Base-by-base conservation (phyloP, 2,329 filamentous ascomycete species). In the Thielaviopsis musarum region DNA sequence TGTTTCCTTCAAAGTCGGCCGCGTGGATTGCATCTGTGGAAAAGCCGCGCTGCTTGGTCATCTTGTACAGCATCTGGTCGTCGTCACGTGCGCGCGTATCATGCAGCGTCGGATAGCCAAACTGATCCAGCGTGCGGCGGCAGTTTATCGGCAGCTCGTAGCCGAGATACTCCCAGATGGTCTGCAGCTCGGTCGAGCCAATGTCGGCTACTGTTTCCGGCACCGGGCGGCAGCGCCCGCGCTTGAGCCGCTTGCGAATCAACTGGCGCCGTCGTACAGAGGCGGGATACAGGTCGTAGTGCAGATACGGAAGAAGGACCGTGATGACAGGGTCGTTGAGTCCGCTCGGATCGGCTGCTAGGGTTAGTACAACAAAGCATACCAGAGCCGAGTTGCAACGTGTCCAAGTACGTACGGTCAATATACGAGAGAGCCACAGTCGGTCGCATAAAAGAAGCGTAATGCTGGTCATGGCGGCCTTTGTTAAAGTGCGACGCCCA, bases 1-100 rank as follows among this genome's bases (percentile, higher is more conserved):
- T 41, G 15, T 41, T 12, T 41, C 10, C 10, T 41, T 41, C 34
- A 2, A n/a, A 3, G 38, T 45, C 38, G 5, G 3, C 13, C 13
- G 17, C 38, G 15, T n/a, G 38, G 15, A 45, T 28, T 26, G 22
- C 30, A 15, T 56, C 53, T 7, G 41, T 26, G 0, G 13, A 7
- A 13, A 65, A 65, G 1, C 64, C 60, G 2, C 74, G 68, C 59
- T 77, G 71, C 64, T 80, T 82, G 1, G 80, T 82, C 1, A 84
- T 69, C 64, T 85, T 85, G 67, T 84, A 85, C 6, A 85, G 69
- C 78, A 85, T 84, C 66, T 85, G 82, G 51, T 85, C 82, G 52
- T 82, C 80, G 51, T 85, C 82, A 19, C 82, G 71, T 0, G 79
- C 77, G 51, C 79, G 70, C 0, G 82, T 84, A 38, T 84, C 81